Evolutionary conservation across 495 filamentous ascomycete species (phyloP).

Genomic region (Astrocystis sublimbata): DNA sequence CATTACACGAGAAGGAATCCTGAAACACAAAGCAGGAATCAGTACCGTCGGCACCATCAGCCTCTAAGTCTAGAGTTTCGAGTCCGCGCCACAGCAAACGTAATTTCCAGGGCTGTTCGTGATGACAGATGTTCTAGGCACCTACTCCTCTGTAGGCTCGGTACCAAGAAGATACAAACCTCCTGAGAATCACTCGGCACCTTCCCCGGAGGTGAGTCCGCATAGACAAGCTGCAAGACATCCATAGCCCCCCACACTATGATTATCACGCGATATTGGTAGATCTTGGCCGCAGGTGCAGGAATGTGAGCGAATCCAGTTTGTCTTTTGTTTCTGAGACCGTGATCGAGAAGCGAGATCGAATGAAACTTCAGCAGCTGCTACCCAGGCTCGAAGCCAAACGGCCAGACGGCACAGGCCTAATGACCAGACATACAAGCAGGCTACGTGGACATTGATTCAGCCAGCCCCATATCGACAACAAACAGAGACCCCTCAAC

Average conservation of each 20-base stretch:
- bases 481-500: no score
- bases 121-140: neutral
- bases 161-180: neutral
- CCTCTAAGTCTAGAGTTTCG: neutral
- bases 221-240: neutral
- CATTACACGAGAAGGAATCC: neutral
- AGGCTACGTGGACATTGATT: neutral
- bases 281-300: constrained; percentile 2
- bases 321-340: neutral
- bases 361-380: neutral
- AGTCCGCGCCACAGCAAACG: neutral
- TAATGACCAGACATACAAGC: neutral
- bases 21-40: neutral
- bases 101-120: neutral
- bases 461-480: neutral
- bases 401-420: no score
- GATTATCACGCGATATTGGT: neutral
- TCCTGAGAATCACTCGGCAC: neutral
- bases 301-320: constrained; percentile 9
- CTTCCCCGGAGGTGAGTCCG: neutral
- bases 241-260: neutral
- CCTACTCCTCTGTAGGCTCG: neutral
- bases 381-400: neutral
- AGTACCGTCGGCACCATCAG: neutral
- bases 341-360: neutral